These are phyloP conservation scores for Pythium biforme DNA, from an alignment of 352 stramenopile genomes.

Conservation along the genomic window DNA sequence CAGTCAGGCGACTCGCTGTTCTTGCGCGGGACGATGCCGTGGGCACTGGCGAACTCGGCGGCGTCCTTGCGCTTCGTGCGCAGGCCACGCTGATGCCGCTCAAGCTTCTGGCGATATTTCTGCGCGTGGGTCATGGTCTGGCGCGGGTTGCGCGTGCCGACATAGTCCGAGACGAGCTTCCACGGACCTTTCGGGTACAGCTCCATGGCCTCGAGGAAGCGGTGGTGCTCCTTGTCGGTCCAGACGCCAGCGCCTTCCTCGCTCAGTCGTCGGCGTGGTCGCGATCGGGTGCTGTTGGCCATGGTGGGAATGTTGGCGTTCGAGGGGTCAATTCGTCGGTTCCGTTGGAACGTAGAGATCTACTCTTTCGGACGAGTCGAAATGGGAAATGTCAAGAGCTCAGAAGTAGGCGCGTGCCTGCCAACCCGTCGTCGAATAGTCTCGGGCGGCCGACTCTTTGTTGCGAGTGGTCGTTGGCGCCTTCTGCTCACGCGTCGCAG, in stretches of 20 bases:
- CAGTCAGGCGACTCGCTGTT: not conserved
- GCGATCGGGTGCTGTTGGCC: conserved; percentile 16
- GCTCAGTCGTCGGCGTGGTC: conserved; percentile 22
- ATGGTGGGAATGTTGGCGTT: too few relatives aligned
- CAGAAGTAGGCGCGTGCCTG: conserved; percentile 4
- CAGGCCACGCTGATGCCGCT: conserved; percentile 31
- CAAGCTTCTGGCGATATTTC: conserved; percentile 36
- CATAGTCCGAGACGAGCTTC: conserved; percentile 36
- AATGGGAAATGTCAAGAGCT: conserved; percentile 17
- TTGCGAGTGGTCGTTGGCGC: conserved; percentile 9
- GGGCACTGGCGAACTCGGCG: conserved; percentile 7
- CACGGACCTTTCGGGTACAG: conserved; percentile 36
- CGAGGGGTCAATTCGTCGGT: too few relatives aligned
- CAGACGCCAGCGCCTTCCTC: conserved; percentile 28
- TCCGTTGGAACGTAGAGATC: not conserved
- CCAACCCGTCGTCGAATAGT: not conserved
- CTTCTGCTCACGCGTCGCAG: not conserved
- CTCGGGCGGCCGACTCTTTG: conserved; percentile 1
- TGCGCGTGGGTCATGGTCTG: conserved; percentile 36
- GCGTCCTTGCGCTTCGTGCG: conserved; percentile 22
- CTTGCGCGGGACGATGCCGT: conserved; percentile 4
- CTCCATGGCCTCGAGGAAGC: conserved; percentile 38
- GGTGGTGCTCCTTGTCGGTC: conserved; percentile 35
- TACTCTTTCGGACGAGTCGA: conserved; percentile 1
- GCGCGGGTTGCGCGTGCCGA: conserved; percentile 29